Evolutionary conservation across 129 eudicot species (phyloP), one percentile per base, ranked within the genome.

Genomic region (Pulicaria dysenterica): DNA sequence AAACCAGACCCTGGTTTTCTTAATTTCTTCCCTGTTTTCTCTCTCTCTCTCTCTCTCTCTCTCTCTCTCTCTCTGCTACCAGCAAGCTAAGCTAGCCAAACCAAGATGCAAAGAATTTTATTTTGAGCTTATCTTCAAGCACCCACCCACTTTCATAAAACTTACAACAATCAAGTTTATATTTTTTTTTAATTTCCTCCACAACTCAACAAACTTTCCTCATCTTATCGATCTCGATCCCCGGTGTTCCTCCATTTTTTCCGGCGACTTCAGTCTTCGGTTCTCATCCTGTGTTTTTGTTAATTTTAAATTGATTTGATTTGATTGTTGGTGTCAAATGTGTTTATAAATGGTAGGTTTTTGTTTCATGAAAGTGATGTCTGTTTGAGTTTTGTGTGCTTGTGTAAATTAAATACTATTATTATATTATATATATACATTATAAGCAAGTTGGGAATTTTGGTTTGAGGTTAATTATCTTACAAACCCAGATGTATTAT

Each of bases 401-500:
- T 55, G 39, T 34, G 73, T 66, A 36, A 51, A 14, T 50, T 61
- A 40, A 46, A 59, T 67, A 36, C 4, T 60, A 55, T 73, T 58
- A 46, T 59, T 16, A 66, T 70, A 16, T 12, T 17, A 41, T 13
- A n/a, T 24, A 42, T 17, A 58, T 31, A 38, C 2, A 45, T 45
- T 24, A 43, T 38, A 60, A 65, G 56, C 81, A 69, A 77, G 62
- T 68, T 76, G 81, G 62, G 4, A 53, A 4, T 0, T 40, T 24
- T 51, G 6, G 47, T 46, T 76, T 68, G 16, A 76, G 66, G 65
- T 66, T 65, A 13, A 67, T 65, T 8, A 67, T 41, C 54, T 67
- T 67, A 16, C 40, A 79, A 34, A 44, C 63, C 69, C 97, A 89
- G 91, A 92, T 92, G 91, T 73, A 85, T 86, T 92, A 69, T 92